Percentiles rank a stretch among this genome's conserved stretches.
Evolutionary conservation across 2,329 filamentous ascomycete species (phyloP).

Genomic region (Fusarium begoniae): DNA sequence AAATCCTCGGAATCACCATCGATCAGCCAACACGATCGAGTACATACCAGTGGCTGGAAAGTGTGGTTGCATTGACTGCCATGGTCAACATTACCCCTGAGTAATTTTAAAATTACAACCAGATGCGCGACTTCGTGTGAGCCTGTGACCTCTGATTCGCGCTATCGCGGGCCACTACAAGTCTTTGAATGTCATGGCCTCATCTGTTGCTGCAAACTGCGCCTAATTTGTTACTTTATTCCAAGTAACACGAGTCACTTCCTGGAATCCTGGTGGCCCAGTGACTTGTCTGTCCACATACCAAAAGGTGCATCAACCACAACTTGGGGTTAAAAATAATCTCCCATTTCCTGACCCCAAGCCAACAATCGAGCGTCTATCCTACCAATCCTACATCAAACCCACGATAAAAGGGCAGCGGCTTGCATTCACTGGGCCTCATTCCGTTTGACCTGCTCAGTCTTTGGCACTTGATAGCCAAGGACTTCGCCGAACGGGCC

Average conservation of each 20-base stretch:
- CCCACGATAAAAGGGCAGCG: slow-evolving; percentile 4
- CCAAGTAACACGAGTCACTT: slow-evolving; percentile 12
- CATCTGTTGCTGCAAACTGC: slow-evolving; percentile 5
- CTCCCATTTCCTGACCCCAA: slow-evolving; percentile 3
- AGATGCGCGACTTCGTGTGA: slow-evolving; percentile 21
- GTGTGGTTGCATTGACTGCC: slow-evolving; percentile 32
- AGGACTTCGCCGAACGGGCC: slow-evolving; percentile 27
- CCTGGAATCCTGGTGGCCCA: neutral
- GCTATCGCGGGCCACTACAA: slow-evolving; percentile 20
- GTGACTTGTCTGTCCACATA: neutral
- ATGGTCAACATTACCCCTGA: slow-evolving; percentile 36
- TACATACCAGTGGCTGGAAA: neutral
- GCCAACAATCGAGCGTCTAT: slow-evolving; percentile 36
- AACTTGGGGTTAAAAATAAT: slow-evolving; percentile 1
- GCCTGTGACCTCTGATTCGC: slow-evolving; percentile 21
- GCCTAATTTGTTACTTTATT: neutral
- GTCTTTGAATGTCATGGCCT: slow-evolving; percentile 8
- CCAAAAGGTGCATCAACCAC: neutral
- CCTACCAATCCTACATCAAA: slow-evolving; percentile 39
- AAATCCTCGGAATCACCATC: neutral
- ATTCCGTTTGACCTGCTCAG: slow-evolving; percentile 4
- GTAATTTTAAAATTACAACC: slow-evolving; percentile 38
- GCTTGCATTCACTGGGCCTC: slow-evolving; percentile 29
- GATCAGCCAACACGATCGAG: slow-evolving; percentile 6
- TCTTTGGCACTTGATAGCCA: neutral